Evolutionary conservation across 805 yeast genomes (phyloP).

Genomic region (Debaryomyces hansenii): DNA sequence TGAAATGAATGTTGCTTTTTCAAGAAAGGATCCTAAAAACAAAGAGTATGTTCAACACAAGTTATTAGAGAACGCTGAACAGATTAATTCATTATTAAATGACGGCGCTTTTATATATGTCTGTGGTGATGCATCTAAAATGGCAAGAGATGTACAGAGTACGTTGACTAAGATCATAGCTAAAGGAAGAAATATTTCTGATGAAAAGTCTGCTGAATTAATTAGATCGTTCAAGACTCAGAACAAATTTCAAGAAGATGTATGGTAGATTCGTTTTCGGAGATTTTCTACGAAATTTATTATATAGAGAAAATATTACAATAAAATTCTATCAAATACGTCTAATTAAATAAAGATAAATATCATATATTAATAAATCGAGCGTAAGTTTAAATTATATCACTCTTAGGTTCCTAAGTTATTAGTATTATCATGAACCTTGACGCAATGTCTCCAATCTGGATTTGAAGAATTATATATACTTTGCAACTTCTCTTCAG

Average conservation of each 20-base stretch:
- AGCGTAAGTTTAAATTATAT: background rate
- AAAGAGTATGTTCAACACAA: conserved; percentile 86
- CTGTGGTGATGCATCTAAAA: conserved; percentile 94
- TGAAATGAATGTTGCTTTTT: conserved; percentile 80
- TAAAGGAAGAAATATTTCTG: conserved; percentile 59
- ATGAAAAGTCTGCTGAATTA: conserved; percentile 71
- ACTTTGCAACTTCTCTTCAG: conserved; percentile 38
- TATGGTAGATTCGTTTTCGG: conserved; percentile 62
- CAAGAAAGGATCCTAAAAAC: conserved; percentile 60
- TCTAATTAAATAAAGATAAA: background rate
- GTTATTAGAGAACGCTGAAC: conserved; percentile 52
- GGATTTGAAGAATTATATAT: conserved; percentile 32
- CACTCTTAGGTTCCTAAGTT: conserved; percentile 1
- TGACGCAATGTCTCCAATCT: conserved; percentile 29
- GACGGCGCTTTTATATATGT: conserved; percentile 88
- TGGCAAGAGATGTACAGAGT: conserved; percentile 91
- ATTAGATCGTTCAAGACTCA: conserved; percentile 77
- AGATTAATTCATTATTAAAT: conserved; percentile 54
- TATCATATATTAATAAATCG: background rate
- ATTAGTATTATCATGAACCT: conserved; percentile 5
- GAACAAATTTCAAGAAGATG: conserved; percentile 95
- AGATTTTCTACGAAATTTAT: background rate
- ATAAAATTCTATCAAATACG: background rate
- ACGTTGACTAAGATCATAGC: conserved; percentile 65
- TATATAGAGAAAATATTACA: background rate